These are phyloP conservation scores for Cladosporium sp. DNA, from an alignment of 2,329 filamentous ascomycete genomes.

Conservation along the genomic window DNA sequence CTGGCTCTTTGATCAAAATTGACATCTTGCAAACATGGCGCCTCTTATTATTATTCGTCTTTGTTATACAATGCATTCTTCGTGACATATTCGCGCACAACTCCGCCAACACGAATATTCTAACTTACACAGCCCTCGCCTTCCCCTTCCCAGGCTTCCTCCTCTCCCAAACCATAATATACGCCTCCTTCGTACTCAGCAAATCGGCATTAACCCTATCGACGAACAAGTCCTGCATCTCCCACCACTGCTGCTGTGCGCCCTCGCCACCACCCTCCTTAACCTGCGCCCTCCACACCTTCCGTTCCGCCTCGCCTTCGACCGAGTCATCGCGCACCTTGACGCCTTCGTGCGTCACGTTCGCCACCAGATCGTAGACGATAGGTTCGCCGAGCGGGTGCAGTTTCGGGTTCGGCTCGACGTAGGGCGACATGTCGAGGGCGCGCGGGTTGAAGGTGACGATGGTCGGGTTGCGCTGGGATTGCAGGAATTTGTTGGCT, in stretches of 20 bases:
- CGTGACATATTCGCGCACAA: too few relatives aligned
- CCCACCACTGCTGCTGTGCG: constrained; percentile 80
- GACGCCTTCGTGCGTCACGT: constrained; percentile 84
- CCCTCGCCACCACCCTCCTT: constrained; percentile 56
- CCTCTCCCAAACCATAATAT: constrained; percentile 94
- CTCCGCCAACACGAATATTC: too few relatives aligned
- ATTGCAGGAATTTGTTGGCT: constrained; percentile 91
- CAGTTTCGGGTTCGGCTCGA: constrained; percentile 75
- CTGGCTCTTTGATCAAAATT: too few relatives aligned
- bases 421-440: constrained; percentile 84
- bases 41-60: too few relatives aligned
- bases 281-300: constrained; percentile 93
- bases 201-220: constrained; percentile 85
- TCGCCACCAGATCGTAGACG: constrained; percentile 92
- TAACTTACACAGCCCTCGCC: not conserved
- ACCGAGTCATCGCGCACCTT: constrained; percentile 74
- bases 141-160: constrained; percentile 44
- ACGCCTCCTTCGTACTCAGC: constrained; percentile 88
- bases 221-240: constrained; percentile 90
- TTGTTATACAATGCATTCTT: too few relatives aligned
- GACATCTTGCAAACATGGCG: too few relatives aligned
- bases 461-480: constrained; percentile 89
- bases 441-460: constrained; percentile 87
- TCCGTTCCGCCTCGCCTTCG: constrained; percentile 84
- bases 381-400: constrained; percentile 76